A percentile compares a stretch with the other conserved stretches of the same genome.
These are phyloP conservation scores for Hypericum androsaemum DNA, from an alignment of 345 rosid species.

Conservation along the genomic window DNA sequence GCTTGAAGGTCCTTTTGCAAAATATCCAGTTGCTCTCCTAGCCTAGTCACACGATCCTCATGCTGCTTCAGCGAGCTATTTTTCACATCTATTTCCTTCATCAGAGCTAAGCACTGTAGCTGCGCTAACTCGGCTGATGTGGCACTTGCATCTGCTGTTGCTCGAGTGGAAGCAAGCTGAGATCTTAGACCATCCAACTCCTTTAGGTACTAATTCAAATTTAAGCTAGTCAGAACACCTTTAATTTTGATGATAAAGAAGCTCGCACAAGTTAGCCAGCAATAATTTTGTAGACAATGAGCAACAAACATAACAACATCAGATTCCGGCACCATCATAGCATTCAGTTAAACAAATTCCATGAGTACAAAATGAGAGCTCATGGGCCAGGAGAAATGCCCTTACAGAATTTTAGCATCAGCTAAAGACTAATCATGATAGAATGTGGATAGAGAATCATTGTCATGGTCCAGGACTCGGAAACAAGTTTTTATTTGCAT, in stretches of 20 bases:
- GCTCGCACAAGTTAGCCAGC: not conserved
- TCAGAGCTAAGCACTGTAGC: slow-evolving; percentile 47
- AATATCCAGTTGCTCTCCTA: slow-evolving; percentile 47
- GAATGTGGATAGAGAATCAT: no score
- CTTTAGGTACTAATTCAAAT: slow-evolving; percentile 36
- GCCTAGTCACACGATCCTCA: slow-evolving; percentile 53
- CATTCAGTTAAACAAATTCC: no score
- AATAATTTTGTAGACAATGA: no score
- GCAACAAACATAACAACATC: no score
- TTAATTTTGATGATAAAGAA: slow-evolving; percentile 10
- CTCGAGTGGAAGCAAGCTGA: slow-evolving; percentile 51
- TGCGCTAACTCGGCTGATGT: slow-evolving; percentile 67
- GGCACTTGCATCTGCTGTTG: slow-evolving; percentile 73
- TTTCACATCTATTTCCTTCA: slow-evolving; percentile 57
- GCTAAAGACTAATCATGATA: no score
- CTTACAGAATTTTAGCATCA: no score
- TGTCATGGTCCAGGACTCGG: no score
- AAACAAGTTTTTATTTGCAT: no score
- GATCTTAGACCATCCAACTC: slow-evolving; percentile 55
- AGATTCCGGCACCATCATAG: no score
- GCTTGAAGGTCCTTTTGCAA: slow-evolving; percentile 62
- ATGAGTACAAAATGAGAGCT: no score
- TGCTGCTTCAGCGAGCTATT: slow-evolving; percentile 51
- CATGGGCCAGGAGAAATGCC: no score
- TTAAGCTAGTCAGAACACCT: not conserved